Conservation (phyloP, 768 basidiomycete species). For the button mushroom (Agaricus bisporus) region DNA sequence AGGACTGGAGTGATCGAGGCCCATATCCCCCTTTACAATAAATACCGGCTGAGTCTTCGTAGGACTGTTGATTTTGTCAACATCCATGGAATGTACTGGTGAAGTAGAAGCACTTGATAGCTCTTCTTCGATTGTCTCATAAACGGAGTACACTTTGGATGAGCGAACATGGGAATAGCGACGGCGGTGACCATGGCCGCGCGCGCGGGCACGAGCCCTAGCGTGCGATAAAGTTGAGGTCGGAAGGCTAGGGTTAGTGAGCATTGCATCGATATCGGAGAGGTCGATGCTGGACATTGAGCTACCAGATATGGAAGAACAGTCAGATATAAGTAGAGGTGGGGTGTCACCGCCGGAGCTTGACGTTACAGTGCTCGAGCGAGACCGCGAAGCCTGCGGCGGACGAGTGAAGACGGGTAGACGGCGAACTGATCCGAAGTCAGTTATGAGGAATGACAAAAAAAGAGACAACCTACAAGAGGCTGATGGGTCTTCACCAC, state of each 20-base stretch:
- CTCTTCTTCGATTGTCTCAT: constrained; percentile 80
- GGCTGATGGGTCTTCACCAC: constrained; percentile 54
- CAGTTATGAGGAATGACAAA: constrained; percentile 4
- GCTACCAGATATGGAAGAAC: constrained; percentile 61
- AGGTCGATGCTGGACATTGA: constrained; percentile 79
- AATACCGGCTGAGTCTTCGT: constrained; percentile 39
- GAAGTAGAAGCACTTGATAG: constrained; percentile 25
- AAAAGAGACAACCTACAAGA: constrained; percentile 37
- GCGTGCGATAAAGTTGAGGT: constrained; percentile 35
- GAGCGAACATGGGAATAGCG: constrained; percentile 59
- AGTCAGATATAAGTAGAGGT: constrained; percentile 63
- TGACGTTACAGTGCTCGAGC: constrained; percentile 64
- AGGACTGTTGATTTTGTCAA: constrained; percentile 30
- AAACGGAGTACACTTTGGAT: constrained; percentile 56
- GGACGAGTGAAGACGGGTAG: constrained; percentile 62
- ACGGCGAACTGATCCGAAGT: constrained; percentile 30
- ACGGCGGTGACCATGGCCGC: constrained; percentile 65
- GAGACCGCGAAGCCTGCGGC: constrained; percentile 39
- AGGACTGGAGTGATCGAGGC: constrained; percentile 36
- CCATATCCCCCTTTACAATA: constrained; percentile 52
- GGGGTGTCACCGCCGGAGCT: constrained; percentile 69
- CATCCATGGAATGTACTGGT: constrained; percentile 22
- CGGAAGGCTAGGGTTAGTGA: constrained; percentile 52
- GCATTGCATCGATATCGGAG: constrained; percentile 47
- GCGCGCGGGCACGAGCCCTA: constrained; percentile 42